A percentile compares a stretch with the other conserved stretches of the same genome.
Evolutionary conservation across 176 grass and related monocot species (phyloP).

Genomic region (Zoysia japonica): DNA sequence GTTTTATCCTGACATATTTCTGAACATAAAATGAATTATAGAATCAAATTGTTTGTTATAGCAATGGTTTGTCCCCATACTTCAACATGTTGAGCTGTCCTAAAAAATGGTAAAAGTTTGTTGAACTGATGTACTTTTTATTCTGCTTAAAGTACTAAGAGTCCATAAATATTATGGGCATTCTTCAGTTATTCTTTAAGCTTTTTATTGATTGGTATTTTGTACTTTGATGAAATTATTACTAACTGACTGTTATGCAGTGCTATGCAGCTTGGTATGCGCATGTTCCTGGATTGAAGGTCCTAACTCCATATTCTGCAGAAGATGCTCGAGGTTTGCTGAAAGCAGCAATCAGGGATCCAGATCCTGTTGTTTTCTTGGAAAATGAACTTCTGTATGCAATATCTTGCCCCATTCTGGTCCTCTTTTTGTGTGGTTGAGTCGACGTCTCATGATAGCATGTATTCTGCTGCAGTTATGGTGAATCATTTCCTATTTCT

Average conservation of each 20-base stretch:
- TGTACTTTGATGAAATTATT: background rate
- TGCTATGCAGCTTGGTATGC: conserved; percentile 99
- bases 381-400: conserved; percentile 98
- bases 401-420: conserved; percentile 8
- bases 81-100: background rate
- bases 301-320: conserved; percentile 79
- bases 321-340: conserved; percentile 95
- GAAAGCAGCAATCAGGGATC: conserved; percentile 98
- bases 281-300: conserved; percentile 95
- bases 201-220: background rate
- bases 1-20: background rate
- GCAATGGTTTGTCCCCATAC: conserved; percentile 9
- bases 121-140: conserved; percentile 14
- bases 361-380: conserved; percentile 96
- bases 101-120: background rate
- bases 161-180: background rate
- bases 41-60: background rate
- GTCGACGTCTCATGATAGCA: conserved; percentile 4
- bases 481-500: conserved; percentile 44
- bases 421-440: conserved; percentile 6
- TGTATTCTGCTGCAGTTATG: conserved; percentile 68
- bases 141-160: background rate
- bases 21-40: background rate
- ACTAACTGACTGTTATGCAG: conserved; percentile 56
- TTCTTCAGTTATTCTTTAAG: background rate